Conservation (phyloP, 352 stramenopile genomes). For the Peronospora tabacina region DNA sequence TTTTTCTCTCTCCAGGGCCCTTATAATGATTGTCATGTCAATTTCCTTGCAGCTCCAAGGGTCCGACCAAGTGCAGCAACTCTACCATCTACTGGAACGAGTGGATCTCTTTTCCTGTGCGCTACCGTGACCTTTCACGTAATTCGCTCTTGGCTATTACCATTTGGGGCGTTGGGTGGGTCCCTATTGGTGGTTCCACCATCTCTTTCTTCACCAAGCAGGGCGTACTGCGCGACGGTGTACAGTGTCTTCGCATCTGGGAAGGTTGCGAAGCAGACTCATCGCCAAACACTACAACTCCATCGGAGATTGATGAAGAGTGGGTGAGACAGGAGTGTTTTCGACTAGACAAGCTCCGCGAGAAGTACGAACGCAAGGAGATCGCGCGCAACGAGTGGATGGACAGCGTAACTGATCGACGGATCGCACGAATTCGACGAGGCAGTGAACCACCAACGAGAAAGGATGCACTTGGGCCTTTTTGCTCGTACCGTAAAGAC, state of each 20-base stretch:
- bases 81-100: slow-evolving; percentile 86
- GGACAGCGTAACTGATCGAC: slow-evolving; percentile 82
- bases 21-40: background rate
- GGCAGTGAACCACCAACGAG: slow-evolving; percentile 63
- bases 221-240: slow-evolving; percentile 76
- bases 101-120: slow-evolving; percentile 81
- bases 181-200: slow-evolving; percentile 76
- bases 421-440: slow-evolving; percentile 76
- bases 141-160: slow-evolving; percentile 80
- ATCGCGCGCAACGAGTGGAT: slow-evolving; percentile 88
- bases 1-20: background rate
- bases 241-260: slow-evolving; percentile 85
- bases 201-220: slow-evolving; percentile 85
- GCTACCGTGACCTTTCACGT: slow-evolving; percentile 80
- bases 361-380: slow-evolving; percentile 86
- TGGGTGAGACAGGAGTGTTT: slow-evolving; percentile 72
- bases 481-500: slow-evolving; percentile 75
- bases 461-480: slow-evolving; percentile 64
- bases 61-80: slow-evolving; percentile 78
- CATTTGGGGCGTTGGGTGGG: slow-evolving; percentile 77
- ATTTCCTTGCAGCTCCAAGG: slow-evolving; percentile 45
- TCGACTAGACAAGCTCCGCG: slow-evolving; percentile 78
- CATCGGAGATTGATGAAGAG: slow-evolving; percentile 66
- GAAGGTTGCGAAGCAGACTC: slow-evolving; percentile 60
- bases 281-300: slow-evolving; percentile 49